Evolutionary conservation across 345 rosid species (phyloP), one percentile per base, ranked within the genome.

Genomic region (Pugionium cornutum): DNA sequence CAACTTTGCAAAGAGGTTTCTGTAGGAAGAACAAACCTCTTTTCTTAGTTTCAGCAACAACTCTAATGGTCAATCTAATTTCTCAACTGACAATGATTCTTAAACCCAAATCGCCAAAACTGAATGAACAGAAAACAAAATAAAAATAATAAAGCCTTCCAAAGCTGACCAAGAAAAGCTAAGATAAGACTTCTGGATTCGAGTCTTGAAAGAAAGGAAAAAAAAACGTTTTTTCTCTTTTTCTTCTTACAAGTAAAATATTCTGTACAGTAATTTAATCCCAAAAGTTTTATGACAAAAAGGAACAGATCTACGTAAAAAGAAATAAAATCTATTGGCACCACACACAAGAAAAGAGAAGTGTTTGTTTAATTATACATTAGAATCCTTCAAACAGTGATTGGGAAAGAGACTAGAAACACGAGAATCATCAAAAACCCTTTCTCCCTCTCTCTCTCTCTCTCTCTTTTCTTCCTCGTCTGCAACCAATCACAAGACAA

Each of bases 231-330:
- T 62, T 56, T 5, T 26, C 62, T 56, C 25, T 63, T 62, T 50
- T 66, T 43, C 56, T 56, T 42, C 26, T 57, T 57, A 63, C 58
- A 32, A 66, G 42, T 48, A 35, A 48, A 28, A 63, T 46, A 63
- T 36, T 18, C 30, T 46, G 64, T 49, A 61, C 48, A 65, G 32
- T 28, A 32, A 43, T 25, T n/a, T 51, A 59, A 70, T 10, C 67
- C 58, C 42, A 62, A 46, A 58, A 39, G 58, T 18, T 33, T 25
- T 0, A 58, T 27, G 60, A 36, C 11, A 62, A 10, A 62, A 66
- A 56, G 63, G 43, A 67, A 51, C 69, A 77, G 81, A 80, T 80
- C 81, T 80, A 70, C 48, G 51, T 60, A 40, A 18, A 18, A 18
- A 18, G 18, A 18, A 18, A 18, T 18, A 18, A 18, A 18, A 18